Evolutionary conservation across 257 asterid genomes (phyloP).

Genomic region (Solanum neorickii): DNA sequence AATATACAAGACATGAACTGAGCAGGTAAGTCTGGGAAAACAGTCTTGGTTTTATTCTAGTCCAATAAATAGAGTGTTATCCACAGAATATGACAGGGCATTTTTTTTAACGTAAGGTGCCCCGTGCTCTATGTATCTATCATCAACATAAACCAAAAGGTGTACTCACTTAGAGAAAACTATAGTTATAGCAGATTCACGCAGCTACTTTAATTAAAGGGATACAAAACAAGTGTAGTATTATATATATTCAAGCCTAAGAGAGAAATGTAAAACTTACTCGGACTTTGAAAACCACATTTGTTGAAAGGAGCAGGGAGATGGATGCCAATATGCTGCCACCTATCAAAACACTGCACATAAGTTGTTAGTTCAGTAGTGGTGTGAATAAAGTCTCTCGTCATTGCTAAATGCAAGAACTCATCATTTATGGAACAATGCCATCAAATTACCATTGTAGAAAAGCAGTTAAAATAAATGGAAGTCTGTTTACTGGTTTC

Average conservation of each 20-base stretch:
- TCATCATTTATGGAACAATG: background rate
- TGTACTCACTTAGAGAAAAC: background rate
- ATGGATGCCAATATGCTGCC: constrained; percentile 63
- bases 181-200: background rate
- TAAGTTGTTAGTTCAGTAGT: background rate
- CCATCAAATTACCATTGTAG: background rate
- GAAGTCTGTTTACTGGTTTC: background rate
- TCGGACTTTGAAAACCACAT: constrained; percentile 97
- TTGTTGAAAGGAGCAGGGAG: constrained; percentile 96
- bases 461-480: background rate
- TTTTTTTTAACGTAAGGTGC: constrained; percentile 69
- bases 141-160: background rate
- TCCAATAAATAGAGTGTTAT: background rate
- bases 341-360: background rate
- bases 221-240: background rate
- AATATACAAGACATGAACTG: background rate
- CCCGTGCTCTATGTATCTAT: constrained; percentile 6
- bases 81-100: constrained; percentile 20
- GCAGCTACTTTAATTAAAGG: too few species aligned
- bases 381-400: background rate
- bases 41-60: background rate
- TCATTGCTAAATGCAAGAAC: background rate
- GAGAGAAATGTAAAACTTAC: constrained; percentile 32
- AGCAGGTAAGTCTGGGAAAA: background rate
- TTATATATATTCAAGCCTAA: background rate